Base-by-base conservation (phyloP, 768 basidiomycete genomes). In the Termitomyces sp. region DNA sequence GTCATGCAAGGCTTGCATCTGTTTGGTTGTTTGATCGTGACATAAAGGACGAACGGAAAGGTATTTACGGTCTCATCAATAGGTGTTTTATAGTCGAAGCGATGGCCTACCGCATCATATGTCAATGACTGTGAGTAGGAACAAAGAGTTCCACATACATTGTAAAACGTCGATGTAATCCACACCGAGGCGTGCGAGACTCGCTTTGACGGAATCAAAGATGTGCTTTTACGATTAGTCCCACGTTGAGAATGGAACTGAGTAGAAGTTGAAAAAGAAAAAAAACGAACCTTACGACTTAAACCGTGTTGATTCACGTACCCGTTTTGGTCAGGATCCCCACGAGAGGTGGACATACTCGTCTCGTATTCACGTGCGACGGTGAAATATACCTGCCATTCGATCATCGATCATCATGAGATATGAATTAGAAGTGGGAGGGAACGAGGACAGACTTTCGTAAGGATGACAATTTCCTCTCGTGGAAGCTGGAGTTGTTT, bases 111-210 rank as follows among this genome's bases (percentile, higher is more conserved):
- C 54, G 0, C 9, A 37, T 20, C 8, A 4, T 5, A 20, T 6
- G 5, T 45, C 0, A 14, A 4, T 14, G 25, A 25, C 25, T 25
- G 25, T 25, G 25, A 25, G 25, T 25, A 25, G 25, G 25, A 25
- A 29, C 10, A 25, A 20, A 2, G 29, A 77, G 63, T 2, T 2
- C 8, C 1, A 12, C 48, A 8, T 66, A 79, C 87, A 88, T 75
- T 92, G 90, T 8, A 91, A 73, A 1, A 92, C 73, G 67, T 92
- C 92, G 66, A 93, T 79, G 63, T 91, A 90, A 56, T 92, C 91
- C 32, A 90, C 71, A 50, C 91, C 86, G 2, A 93, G 78, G 17
- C 90, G 80, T 68, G 87, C 72, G 61, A 92, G 71, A 49, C 84
- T 84, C 15, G 75, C 73, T 66, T 86, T 85, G 40, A 88, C 82